A percentile compares a stretch with the other conserved stretches of the same genome.
phyloP scores from a whole-genome alignment of 176 grass and related monocot genomes.

The Oryza australiensis region DNA sequence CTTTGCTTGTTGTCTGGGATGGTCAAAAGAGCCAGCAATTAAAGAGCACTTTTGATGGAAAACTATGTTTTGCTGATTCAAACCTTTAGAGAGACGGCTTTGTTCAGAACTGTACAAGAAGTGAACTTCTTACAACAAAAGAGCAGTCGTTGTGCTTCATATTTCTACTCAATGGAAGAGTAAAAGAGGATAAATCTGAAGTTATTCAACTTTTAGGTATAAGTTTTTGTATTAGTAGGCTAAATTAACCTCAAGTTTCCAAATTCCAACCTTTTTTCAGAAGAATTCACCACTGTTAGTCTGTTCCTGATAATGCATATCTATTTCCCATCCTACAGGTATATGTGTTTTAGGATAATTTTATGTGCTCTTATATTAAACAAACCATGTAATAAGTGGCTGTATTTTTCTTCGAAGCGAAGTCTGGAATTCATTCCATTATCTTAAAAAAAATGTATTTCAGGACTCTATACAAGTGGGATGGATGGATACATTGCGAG shows the following conservation, averaged over 20 bases:
- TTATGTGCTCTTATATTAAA: no score
- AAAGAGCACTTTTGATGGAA: neutral
- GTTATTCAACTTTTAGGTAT: neutral
- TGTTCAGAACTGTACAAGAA: neutral
- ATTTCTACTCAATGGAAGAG: neutral
- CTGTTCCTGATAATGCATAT: neutral
- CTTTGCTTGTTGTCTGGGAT: neutral
- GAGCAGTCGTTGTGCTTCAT: neutral
- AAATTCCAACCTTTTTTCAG: neutral
- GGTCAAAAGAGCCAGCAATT: constrained; percentile 8
- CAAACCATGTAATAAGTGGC: no score
- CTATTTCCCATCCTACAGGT: no score
- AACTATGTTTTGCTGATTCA: constrained; percentile 18
- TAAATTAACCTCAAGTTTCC: neutral
- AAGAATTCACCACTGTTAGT: neutral
- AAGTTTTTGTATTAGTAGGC: neutral
- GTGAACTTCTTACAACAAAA: neutral
- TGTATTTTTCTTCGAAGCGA: no score
- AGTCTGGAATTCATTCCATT: no score
- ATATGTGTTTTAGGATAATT: neutral
- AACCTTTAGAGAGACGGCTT: neutral
- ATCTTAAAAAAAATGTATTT: neutral
- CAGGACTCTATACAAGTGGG: neutral
- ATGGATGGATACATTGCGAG: neutral
- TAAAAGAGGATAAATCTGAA: neutral